Evolutionary conservation across 2,329 filamentous ascomycete species (phyloP), one percentile per base, ranked within the genome.

Genomic region (Aspergillus viridinutans): DNA sequence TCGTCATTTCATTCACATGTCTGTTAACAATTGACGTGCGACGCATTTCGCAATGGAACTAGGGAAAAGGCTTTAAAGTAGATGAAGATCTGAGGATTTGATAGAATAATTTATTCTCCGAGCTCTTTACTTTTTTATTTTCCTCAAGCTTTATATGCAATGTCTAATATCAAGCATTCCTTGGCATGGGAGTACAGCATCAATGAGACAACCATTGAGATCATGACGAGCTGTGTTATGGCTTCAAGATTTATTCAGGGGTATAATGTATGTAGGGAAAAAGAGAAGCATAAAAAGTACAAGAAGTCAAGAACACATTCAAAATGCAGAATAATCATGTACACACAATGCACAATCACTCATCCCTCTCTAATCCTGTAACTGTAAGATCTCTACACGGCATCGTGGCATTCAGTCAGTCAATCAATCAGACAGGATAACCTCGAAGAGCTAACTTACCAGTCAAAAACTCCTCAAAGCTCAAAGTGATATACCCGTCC

Each of bases 401-500:
- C 28, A 23, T 8, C 28, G 54, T 9, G 43, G 10, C 3, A 23
- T 49, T 21, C 23, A 23, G 43, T 64, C 25, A 67, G 59, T 28
- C 21, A 56, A 8, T 4, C 25, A 26, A 48, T 2, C n/a, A 49
- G 3, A 52, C n/a, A 6, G 3, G 32, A 7, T 17, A 17, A 5
- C 32, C 12, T 23, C 6, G 20, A 28, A 40, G 8, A 43, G 32
- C 12, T 51, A 68, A 68, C 76, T 65, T 66, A 80, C 78, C 88
- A 40, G 85, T 87, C 69, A 92, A 76, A 72, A 92, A 92, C 67
- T 92, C 88, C 77, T 92, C 89, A 67, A 92, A 92, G 71, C 87
- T 90, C 54, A 92, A 76, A 3, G 88, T 92, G 65, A 92, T 90
- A 73, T 92, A 97, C 1, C 94, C 94, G 76, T 97, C 94, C 45